phyloP scores from a whole-genome alignment of 805 yeast genomes.

The Dipodascopsis tothii region DNA sequence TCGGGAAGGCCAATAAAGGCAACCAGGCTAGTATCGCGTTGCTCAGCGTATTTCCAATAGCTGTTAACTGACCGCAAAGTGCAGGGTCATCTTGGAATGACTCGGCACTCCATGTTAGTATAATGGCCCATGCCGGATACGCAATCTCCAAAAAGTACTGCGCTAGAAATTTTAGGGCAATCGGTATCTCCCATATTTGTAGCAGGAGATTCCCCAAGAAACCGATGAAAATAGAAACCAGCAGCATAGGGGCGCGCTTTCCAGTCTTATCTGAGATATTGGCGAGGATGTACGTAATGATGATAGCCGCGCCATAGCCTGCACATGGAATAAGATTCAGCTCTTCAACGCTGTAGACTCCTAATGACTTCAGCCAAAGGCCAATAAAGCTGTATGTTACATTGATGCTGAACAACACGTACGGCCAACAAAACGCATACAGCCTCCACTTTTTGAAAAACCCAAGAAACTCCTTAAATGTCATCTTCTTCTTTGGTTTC shows the following conservation, averaged over 20 bases:
- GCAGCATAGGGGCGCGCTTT: conserved; percentile 3
- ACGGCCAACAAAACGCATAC: conserved; percentile 4
- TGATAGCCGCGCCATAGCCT: conserved; percentile 6
- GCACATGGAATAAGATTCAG: conserved; percentile 4
- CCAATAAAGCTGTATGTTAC: conserved; percentile 1
- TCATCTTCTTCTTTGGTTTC: conserved; percentile 2
- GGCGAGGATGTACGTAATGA: conserved; percentile 1
- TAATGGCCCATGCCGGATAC: conserved; percentile 11
- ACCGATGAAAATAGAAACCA: conserved; percentile 2
- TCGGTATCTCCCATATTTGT: conserved; percentile 8
- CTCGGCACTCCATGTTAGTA: conserved; percentile 12
- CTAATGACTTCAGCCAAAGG: conserved; percentile 5
- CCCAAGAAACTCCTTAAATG: background rate
- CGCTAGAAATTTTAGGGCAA: conserved; percentile 4
- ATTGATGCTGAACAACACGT: conserved; percentile 4
- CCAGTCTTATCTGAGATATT: conserved; percentile 4
- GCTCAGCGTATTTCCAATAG: conserved; percentile 9
- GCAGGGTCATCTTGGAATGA: conserved; percentile 13
- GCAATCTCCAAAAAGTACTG: conserved; percentile 4
- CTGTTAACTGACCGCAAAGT: conserved; percentile 9
- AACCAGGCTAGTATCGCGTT: conserved; percentile 31
- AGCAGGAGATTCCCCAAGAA: conserved; percentile 5
- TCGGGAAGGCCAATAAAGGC: conserved; percentile 31
- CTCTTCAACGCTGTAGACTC: conserved; percentile 2
- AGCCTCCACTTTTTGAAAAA: conserved; percentile 3